These are phyloP conservation scores for Xylaria scruposa DNA, from an alignment of 495 filamentous ascomycete genomes.

Conservation along the genomic window DNA sequence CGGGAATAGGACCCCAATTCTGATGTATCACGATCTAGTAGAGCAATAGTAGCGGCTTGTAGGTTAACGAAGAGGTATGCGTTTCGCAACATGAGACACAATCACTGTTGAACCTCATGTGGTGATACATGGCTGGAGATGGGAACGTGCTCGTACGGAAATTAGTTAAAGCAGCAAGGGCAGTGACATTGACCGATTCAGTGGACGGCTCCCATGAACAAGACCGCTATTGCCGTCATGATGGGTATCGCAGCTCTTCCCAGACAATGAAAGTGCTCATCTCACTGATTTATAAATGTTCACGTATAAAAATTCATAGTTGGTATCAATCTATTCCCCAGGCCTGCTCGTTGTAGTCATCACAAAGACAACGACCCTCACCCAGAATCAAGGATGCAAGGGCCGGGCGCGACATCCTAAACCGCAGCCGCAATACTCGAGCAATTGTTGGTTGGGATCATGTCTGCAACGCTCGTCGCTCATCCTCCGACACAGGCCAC, in stretches of 20 bases:
- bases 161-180: neutral
- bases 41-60: neutral
- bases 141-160: neutral
- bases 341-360: neutral
- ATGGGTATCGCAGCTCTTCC: neutral
- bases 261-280: neutral
- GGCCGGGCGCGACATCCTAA: neutral
- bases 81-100: neutral
- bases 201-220: neutral
- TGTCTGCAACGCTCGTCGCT: slow-evolving; percentile 38
- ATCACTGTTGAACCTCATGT: neutral
- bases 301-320: neutral
- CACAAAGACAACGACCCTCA: neutral
- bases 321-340: slow-evolving; percentile 13
- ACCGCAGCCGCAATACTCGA: neutral
- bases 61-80: too few relatives aligned
- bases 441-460: slow-evolving; percentile 12
- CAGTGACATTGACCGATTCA: neutral
- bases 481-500: slow-evolving; percentile 59
- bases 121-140: neutral
- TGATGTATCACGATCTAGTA: neutral
- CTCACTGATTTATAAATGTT: neutral
- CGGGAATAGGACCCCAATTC: neutral
- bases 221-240: neutral
- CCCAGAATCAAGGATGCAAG: neutral